Evolutionary conservation across 495 filamentous ascomycete species (phyloP).

Genomic region (Aspergillus nanangensis): DNA sequence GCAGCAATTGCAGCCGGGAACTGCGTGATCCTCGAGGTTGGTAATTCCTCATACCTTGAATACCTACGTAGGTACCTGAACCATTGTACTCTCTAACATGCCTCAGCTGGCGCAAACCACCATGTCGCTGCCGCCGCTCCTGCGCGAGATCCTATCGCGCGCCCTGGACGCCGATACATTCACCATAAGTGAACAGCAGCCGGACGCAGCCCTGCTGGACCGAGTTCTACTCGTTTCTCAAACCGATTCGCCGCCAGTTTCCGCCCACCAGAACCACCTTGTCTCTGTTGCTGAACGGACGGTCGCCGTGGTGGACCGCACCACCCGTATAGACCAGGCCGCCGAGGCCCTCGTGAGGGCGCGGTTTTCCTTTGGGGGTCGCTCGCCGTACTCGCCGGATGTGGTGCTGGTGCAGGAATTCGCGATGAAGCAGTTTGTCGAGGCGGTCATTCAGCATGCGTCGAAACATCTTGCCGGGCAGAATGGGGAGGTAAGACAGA

Average conservation of each 20-base stretch:
- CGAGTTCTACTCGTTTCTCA: constrained; percentile 10
- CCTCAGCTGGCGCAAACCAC: constrained; percentile 34
- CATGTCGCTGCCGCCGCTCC: constrained; percentile 24
- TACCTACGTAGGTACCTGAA: not conserved
- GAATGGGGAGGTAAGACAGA: constrained; percentile 20
- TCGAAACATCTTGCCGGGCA: constrained; percentile 30
- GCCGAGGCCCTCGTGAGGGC: constrained; percentile 42
- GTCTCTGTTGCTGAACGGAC: constrained; percentile 26
- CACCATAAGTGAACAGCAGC: constrained; percentile 21
- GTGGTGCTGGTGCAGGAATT: constrained; percentile 54
- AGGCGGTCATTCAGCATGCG: constrained; percentile 33
- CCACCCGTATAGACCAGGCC: constrained; percentile 41
- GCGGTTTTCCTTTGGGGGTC: constrained; percentile 45
- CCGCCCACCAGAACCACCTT: constrained; percentile 17
- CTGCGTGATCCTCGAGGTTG: constrained; percentile 47
- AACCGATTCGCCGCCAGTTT: constrained; percentile 1
- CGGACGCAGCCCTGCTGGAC: constrained; percentile 16
- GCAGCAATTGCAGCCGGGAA: constrained; percentile 50
- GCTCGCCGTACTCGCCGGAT: constrained; percentile 50
- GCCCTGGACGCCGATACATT: constrained; percentile 45
- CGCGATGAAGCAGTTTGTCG: constrained; percentile 44
- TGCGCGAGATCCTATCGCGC: constrained; percentile 33
- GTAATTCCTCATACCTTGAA: not conserved
- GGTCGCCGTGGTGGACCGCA: constrained; percentile 50
- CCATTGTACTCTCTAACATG: not conserved